Percentiles rank a stretch among this genome's conserved stretches.
phyloP scores from a whole-genome alignment of 140 eudicot genomes.

The Flaveria floridana region DNA sequence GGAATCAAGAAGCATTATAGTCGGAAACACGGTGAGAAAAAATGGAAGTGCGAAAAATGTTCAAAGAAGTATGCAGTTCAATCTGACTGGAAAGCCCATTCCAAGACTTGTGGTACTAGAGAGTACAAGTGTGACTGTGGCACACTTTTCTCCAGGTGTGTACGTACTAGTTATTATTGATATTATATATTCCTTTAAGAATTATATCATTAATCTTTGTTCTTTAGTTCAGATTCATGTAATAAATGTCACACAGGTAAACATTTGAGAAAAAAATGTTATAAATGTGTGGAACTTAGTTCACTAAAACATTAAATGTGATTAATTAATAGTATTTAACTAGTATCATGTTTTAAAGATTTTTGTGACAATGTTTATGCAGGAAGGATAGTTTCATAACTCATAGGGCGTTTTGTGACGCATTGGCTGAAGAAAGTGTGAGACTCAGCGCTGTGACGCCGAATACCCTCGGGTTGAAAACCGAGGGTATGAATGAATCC shows the following conservation, averaged over 20 bases:
- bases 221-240: conserved; percentile 22
- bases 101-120: conserved; percentile 97
- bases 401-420: conserved; percentile 96
- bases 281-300: conserved; percentile 6
- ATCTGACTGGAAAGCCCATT: conserved; percentile 98
- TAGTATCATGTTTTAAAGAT: conserved; percentile 14
- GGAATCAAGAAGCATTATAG: conserved; percentile 96
- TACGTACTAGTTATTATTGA: conserved; percentile 3
- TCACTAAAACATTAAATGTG: conserved; percentile 28
- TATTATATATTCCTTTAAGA: conserved; percentile 18
- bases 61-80: conserved; percentile 98
- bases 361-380: conserved; percentile 16
- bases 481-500: conserved; percentile 42
- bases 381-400: conserved; percentile 98
- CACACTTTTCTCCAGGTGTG: conserved; percentile 91
- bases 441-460: conserved; percentile 52
- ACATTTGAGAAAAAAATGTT: no score
- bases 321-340: background rate
- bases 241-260: conserved; percentile 20
- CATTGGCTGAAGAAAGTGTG: conserved; percentile 81
- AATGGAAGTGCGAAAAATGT: conserved; percentile 97
- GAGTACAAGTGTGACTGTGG: conserved; percentile 99
- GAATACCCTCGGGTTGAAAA: conserved; percentile 51
- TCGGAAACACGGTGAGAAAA: conserved; percentile 96
- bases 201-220: background rate